A percentile compares a stretch with the other conserved stretches of the same genome.
phyloP scores from a whole-genome alignment of 495 filamentous ascomycete genomes.

The Baudoinia panamericana region DNA sequence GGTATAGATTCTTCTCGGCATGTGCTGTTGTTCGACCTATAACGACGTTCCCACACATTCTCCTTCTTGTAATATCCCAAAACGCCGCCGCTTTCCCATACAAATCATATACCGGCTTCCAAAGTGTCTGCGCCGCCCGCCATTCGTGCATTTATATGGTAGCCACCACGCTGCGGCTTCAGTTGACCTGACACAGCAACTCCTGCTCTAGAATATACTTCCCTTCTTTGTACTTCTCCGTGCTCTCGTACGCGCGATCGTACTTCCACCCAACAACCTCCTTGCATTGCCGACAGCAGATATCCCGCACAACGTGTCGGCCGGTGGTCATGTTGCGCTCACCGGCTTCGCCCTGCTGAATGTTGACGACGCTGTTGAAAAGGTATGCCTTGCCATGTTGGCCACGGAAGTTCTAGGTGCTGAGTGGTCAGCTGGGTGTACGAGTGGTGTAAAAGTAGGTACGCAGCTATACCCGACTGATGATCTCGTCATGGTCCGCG shows the following conservation, averaged over 20 bases:
- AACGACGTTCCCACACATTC: too few relatives aligned
- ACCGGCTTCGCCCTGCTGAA: constrained; percentile 60
- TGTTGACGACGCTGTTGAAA: constrained; percentile 88
- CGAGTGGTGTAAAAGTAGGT: too few relatives aligned
- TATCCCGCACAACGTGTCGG: constrained; percentile 84
- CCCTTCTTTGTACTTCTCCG: constrained; percentile 96
- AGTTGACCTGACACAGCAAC: constrained; percentile 59
- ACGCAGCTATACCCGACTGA: constrained; percentile 82
- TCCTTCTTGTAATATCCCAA: too few relatives aligned
- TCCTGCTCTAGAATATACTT: constrained; percentile 96
- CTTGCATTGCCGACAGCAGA: constrained; percentile 75
- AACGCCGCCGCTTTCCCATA: too few relatives aligned
- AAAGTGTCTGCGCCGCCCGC: too few relatives aligned
- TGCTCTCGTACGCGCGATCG: constrained; percentile 83
- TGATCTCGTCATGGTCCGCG: constrained; percentile 87
- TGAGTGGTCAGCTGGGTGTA: too few relatives aligned
- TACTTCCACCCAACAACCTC: constrained; percentile 97
- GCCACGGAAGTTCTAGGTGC: constrained; percentile 80
- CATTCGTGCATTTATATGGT: too few relatives aligned
- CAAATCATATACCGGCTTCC: too few relatives aligned
- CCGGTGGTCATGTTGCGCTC: constrained; percentile 99
- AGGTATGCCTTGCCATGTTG: constrained; percentile 98
- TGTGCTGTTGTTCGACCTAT: too few relatives aligned
- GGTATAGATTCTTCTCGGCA: too few relatives aligned
- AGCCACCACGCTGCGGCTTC: not conserved